phyloP scores from a whole-genome alignment of 257 asterid species.

The Galeopsis tetrahit region DNA sequence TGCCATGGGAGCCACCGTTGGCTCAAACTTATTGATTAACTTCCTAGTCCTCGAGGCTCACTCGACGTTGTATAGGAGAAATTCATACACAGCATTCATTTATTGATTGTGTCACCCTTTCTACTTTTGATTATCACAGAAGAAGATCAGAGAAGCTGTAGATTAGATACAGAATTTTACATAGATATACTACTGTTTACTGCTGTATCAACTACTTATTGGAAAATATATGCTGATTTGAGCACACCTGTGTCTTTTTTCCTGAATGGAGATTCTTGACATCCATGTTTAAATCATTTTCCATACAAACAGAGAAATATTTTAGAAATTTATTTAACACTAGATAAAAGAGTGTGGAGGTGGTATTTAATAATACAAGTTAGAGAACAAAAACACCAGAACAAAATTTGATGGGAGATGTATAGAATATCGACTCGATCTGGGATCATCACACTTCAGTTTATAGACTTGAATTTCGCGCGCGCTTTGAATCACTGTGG shows the following conservation, averaged over 20 bases:
- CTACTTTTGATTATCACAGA: slow-evolving; percentile 16
- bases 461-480: slow-evolving; percentile 11
- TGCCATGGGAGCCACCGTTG: slow-evolving; percentile 76
- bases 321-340: background rate
- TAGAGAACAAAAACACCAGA: slow-evolving; percentile 10
- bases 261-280: background rate
- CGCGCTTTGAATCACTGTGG: background rate
- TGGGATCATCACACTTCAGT: background rate
- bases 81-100: slow-evolving; percentile 29
- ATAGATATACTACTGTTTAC: slow-evolving; percentile 7
- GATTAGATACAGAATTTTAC: slow-evolving; percentile 31
- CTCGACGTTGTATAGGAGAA: slow-evolving; percentile 35
- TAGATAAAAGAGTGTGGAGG: too few species aligned
- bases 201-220: background rate
- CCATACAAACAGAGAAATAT: background rate
- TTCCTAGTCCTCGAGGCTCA: background rate
- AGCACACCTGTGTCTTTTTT: slow-evolving; percentile 5
- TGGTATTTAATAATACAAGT: background rate
- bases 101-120: slow-evolving; percentile 30
- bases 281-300: slow-evolving; percentile 1
- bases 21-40: slow-evolving; percentile 15
- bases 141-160: slow-evolving; percentile 22
- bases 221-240: slow-evolving; percentile 11
- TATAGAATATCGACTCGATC: background rate
- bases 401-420: background rate